Percentiles rank a stretch among this genome's conserved stretches.
Conservation (phyloP, 1,284 basidiomycete species). For the Moesziomyces sp. region DNA sequence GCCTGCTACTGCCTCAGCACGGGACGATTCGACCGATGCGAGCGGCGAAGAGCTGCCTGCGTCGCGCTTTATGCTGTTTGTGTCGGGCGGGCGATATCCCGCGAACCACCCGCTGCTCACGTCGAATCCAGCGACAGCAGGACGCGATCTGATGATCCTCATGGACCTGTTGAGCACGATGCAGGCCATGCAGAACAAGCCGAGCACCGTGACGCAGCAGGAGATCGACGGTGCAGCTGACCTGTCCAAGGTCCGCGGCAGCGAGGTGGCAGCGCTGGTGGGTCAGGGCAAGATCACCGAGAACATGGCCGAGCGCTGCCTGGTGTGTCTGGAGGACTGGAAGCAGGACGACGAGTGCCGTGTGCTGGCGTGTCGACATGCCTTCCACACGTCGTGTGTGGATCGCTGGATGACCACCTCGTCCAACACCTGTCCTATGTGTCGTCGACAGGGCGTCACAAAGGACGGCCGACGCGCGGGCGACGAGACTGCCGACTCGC, state of each 20-base stretch:
- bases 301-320: conserved; percentile 61
- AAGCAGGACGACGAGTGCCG: conserved; percentile 58
- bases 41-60: conserved; percentile 32
- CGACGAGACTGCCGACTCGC: conserved; percentile 45
- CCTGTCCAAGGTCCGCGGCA: conserved; percentile 41
- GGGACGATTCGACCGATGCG: conserved; percentile 2
- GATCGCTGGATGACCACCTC: conserved; percentile 57
- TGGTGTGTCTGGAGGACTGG: conserved; percentile 65
- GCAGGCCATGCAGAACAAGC: conserved; percentile 56
- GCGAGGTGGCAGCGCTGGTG: conserved; percentile 36
- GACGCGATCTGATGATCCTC: conserved; percentile 64
- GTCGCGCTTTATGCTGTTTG: conserved; percentile 64
- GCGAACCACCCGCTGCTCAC: conserved; percentile 61
- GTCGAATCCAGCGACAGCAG: conserved; percentile 53
- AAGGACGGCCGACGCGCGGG: conserved; percentile 45
- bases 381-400: conserved; percentile 60
- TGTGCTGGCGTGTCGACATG: conserved; percentile 58
- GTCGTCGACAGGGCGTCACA: conserved; percentile 46
- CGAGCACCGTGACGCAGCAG: conserved; percentile 53
- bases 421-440: conserved; percentile 62
- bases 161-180: conserved; percentile 64
- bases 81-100: conserved; percentile 62
- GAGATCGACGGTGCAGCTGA: conserved; percentile 58
- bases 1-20: not conserved
- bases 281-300: conserved; percentile 54